Conservation (phyloP, 495 filamentous ascomycete species). For the Penicillium steckii region DNA sequence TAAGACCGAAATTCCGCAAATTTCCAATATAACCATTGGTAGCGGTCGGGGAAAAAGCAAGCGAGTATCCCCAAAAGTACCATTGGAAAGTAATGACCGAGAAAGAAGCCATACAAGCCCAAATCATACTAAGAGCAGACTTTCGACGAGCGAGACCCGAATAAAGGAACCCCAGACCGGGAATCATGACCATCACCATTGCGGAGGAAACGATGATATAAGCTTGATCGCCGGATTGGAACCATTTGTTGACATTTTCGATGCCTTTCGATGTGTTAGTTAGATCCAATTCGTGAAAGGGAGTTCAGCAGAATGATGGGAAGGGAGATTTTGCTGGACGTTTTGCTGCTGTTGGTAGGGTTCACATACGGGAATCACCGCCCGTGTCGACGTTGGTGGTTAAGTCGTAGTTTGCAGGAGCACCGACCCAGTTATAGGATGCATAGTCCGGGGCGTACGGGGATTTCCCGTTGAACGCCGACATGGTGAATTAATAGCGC, state of each 20-base stretch:
- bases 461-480: conserved; percentile 28
- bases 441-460: conserved; percentile 45
- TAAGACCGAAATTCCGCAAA: conserved; percentile 62
- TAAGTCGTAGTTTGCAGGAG: conserved; percentile 68
- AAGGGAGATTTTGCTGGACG: too few species aligned
- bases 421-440: conserved; percentile 80
- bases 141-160: conserved; percentile 64
- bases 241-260: conserved; percentile 91
- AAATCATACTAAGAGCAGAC: conserved; percentile 68
- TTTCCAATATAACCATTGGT: conserved; percentile 69
- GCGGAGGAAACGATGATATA: conserved; percentile 90
- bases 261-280: conserved; percentile 29
- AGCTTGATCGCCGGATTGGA: conserved; percentile 67
- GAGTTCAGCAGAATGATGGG: too few species aligned
- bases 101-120: conserved; percentile 64
- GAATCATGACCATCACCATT: conserved; percentile 93
- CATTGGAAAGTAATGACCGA: conserved; percentile 70
- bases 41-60: conserved; percentile 63
- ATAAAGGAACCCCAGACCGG: conserved; percentile 70
- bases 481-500: conserved; percentile 16
- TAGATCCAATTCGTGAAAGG: neutral
- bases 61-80: conserved; percentile 74
- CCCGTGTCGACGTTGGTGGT: conserved; percentile 69
- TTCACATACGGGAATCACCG: conserved; percentile 78
- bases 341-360: neutral